Percentiles rank a stretch among this genome's conserved stretches.
Conservation (phyloP, 2,329 filamentous ascomycete species). For the Hymenoscyphus albidus region DNA sequence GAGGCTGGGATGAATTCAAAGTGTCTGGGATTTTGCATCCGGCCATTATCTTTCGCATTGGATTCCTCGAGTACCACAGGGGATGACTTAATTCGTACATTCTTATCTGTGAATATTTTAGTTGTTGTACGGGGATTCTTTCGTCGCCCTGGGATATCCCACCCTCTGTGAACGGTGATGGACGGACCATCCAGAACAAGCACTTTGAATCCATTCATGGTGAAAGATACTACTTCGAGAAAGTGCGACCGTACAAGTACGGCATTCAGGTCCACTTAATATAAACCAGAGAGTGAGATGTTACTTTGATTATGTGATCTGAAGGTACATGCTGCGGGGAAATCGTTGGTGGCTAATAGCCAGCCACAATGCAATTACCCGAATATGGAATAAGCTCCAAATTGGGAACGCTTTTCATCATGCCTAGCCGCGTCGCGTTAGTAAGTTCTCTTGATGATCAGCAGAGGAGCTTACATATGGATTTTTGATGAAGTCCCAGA, state of each 20-base stretch:
- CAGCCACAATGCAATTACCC: neutral
- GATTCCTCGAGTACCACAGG: neutral
- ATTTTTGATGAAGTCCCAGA: neutral
- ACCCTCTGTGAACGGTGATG: constrained; percentile 11
- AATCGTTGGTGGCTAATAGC: neutral
- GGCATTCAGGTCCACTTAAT: neutral
- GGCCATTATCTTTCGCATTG: neutral
- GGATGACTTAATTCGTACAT: neutral
- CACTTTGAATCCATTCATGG: constrained; percentile 10
- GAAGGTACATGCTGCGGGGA: neutral
- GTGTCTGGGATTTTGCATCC: neutral
- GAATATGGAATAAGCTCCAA: neutral
- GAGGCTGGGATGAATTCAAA: constrained; percentile 22
- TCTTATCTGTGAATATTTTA: neutral
- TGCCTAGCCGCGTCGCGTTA: neutral
- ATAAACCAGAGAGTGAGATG: neutral
- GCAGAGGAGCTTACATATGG: neutral
- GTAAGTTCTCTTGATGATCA: neutral
- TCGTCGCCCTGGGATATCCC: constrained; percentile 2
- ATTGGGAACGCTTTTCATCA: neutral
- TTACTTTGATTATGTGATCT: neutral
- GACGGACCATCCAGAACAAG: constrained; percentile 8
- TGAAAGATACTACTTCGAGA: neutral
- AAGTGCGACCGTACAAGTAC: neutral
- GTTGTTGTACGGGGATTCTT: neutral